phyloP scores from a whole-genome alignment of 805 yeast species.

The Myxozyma monticola region DNA sequence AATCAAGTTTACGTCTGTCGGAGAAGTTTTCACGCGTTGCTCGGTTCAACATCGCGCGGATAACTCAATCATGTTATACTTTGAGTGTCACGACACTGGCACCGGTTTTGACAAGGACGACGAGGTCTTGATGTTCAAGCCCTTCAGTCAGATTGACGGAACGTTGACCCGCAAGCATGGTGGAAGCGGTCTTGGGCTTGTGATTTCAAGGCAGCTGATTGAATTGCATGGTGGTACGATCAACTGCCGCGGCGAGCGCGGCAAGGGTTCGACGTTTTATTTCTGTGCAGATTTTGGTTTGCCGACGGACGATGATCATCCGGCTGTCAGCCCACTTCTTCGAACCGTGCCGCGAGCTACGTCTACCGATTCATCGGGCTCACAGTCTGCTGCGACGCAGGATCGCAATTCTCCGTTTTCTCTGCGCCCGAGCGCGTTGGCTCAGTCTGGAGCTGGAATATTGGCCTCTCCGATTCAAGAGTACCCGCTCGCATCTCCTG shows the following conservation, averaged over 20 bases:
- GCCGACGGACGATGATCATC: conserved; percentile 34
- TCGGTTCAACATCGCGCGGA: conserved; percentile 26
- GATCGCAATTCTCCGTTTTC: conserved; percentile 18
- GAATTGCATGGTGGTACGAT: conserved; percentile 40
- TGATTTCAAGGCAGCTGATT: conserved; percentile 40
- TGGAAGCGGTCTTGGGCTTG: conserved; percentile 41
- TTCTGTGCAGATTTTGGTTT: conserved; percentile 36
- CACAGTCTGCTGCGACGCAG: background rate
- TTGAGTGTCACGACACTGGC: conserved; percentile 41
- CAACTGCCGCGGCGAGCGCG: conserved; percentile 36
- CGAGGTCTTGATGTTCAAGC: conserved; percentile 39
- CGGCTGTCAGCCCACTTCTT: conserved; percentile 10
- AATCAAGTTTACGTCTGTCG: conserved; percentile 39
- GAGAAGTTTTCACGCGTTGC: conserved; percentile 38
- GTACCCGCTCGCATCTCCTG: background rate
- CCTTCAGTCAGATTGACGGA: conserved; percentile 38
- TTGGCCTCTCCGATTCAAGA: conserved; percentile 16
- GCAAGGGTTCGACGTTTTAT: conserved; percentile 36
- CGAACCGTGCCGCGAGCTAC: conserved; percentile 1
- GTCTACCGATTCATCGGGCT: conserved; percentile 8
- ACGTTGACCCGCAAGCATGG: conserved; percentile 33
- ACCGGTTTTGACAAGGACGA: conserved; percentile 39
- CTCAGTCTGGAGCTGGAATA: conserved; percentile 1
- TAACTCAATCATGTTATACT: conserved; percentile 29
- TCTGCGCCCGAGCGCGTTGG: conserved; percentile 11